phyloP scores from a whole-genome alignment of 1,284 basidiomycete species.

The Puccinia triticina region DNA sequence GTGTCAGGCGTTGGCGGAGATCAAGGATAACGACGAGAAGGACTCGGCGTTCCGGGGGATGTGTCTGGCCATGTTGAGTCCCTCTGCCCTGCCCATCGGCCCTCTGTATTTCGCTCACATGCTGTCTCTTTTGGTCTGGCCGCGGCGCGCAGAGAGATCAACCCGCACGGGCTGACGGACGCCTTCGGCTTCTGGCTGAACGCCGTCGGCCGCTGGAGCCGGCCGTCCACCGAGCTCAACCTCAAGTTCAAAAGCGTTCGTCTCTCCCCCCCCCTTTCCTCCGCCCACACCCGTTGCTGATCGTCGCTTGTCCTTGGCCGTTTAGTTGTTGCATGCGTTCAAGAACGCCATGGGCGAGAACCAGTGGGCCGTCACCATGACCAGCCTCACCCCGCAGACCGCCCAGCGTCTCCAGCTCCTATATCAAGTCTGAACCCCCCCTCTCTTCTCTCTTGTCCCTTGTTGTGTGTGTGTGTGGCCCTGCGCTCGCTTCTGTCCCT shows the following conservation, averaged over 20 bases:
- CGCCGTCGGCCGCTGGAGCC: conserved; percentile 89
- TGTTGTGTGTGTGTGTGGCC: no score
- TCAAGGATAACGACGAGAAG: conserved; percentile 99
- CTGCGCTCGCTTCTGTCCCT: no score
- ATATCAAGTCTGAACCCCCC: conserved; percentile 25
- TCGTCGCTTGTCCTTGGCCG: conserved; percentile 2
- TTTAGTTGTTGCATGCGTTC: conserved; percentile 45
- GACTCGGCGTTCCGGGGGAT: conserved; percentile 98
- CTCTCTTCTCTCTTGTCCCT: background rate
- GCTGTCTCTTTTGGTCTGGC: background rate
- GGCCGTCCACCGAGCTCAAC: conserved; percentile 83
- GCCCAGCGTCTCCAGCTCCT: conserved; percentile 42
- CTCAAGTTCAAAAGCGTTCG: conserved; percentile 62
- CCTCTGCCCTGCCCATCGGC: background rate
- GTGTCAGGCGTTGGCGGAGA: conserved; percentile 94
- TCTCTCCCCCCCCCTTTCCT: conserved; percentile 28
- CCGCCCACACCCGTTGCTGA: background rate
- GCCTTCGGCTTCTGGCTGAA: conserved; percentile 63
- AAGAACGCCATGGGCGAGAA: conserved; percentile 45
- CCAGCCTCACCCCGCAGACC: conserved; percentile 32
- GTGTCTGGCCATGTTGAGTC: conserved; percentile 82
- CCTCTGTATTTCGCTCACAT: background rate
- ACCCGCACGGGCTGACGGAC: conserved; percentile 45
- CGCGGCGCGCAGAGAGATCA: conserved; percentile 29
- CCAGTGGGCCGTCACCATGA: conserved; percentile 27